Conservation (phyloP, 2,329 filamentous ascomycete genomes). For the Chaetoscypha palmicola region DNA sequence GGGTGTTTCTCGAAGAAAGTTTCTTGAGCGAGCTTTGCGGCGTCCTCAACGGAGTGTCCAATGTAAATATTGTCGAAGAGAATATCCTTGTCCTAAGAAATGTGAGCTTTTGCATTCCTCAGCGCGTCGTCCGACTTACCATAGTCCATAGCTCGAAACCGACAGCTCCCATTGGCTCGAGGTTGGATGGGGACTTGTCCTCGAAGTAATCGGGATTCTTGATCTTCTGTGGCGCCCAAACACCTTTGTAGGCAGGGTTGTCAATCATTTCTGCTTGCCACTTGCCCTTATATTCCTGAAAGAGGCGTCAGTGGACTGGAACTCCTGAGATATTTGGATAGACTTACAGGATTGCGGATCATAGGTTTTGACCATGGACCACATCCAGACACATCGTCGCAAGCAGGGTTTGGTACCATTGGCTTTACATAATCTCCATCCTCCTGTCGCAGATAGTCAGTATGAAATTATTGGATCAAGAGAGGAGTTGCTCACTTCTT, state of each 20-base stretch:
- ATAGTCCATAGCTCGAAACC: conserved; percentile 46
- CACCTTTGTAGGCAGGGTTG: conserved; percentile 97
- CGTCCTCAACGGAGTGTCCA: conserved; percentile 91
- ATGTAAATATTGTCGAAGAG: conserved; percentile 99
- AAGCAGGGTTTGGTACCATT: conserved; percentile 92
- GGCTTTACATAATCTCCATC: conserved; percentile 88
- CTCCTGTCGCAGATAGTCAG: not conserved
- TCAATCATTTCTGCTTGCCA: conserved; percentile 90
- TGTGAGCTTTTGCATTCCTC: too few species aligned
- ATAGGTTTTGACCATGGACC: conserved; percentile 86
- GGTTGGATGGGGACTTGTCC: conserved; percentile 93
- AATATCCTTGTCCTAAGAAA: conserved; percentile 98
- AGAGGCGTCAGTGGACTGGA: too few species aligned
- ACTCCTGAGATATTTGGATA: too few species aligned
- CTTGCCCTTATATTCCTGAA: conserved; percentile 95
- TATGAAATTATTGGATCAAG: not conserved
- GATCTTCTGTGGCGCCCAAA: conserved; percentile 93
- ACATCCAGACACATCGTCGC: conserved; percentile 85
- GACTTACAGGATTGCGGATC: conserved; percentile 63
- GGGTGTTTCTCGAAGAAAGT: conserved; percentile 84
- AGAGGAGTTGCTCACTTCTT: too few species aligned
- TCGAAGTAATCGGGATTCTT: conserved; percentile 93
- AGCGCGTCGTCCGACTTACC: too few species aligned
- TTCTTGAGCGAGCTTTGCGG: conserved; percentile 80
- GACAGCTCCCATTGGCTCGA: conserved; percentile 96